Percentiles rank a stretch among this genome's conserved stretches.
These are phyloP conservation scores for Vicia sativa DNA, from an alignment of 306 rosid species.

Conservation along the genomic window DNA sequence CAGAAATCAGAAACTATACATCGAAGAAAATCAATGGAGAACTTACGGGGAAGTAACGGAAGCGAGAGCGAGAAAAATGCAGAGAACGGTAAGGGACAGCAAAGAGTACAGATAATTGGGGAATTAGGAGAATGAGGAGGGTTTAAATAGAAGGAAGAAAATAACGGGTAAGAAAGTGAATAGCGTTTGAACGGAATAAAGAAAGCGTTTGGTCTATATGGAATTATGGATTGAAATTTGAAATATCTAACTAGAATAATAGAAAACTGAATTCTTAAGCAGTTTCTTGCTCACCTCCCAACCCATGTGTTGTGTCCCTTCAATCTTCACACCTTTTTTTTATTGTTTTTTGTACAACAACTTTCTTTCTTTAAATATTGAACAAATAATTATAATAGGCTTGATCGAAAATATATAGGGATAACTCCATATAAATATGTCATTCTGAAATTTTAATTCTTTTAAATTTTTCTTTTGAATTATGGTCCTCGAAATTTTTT, in stretches of 20 bases:
- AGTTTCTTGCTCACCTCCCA: background rate
- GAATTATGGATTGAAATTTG: background rate
- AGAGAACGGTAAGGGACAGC: background rate
- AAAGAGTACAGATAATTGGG: background rate
- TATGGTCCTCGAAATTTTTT: too few relatives aligned
- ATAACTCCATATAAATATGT: too few relatives aligned
- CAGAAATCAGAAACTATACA: background rate
- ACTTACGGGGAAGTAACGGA: background rate
- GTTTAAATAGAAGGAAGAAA: background rate
- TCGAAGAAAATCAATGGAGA: background rate
- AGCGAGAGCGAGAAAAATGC: background rate
- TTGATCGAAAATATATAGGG: too few relatives aligned
- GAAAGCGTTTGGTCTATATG: background rate
- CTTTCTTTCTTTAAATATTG: too few relatives aligned
- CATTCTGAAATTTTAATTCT: too few relatives aligned
- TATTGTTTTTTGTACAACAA: too few relatives aligned
- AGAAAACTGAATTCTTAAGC: background rate
- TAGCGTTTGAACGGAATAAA: slow-evolving; percentile 6
- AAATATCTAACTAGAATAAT: background rate
- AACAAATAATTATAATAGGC: too few relatives aligned
- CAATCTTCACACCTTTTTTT: background rate
- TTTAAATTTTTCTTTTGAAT: too few relatives aligned
- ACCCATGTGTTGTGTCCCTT: background rate
- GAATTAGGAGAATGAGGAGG: background rate
- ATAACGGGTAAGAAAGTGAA: background rate